Percentiles rank a stretch among this genome's conserved stretches.
Conservation (phyloP, 2,329 filamentous ascomycete genomes). For the Sclerotinia nivalis region DNA sequence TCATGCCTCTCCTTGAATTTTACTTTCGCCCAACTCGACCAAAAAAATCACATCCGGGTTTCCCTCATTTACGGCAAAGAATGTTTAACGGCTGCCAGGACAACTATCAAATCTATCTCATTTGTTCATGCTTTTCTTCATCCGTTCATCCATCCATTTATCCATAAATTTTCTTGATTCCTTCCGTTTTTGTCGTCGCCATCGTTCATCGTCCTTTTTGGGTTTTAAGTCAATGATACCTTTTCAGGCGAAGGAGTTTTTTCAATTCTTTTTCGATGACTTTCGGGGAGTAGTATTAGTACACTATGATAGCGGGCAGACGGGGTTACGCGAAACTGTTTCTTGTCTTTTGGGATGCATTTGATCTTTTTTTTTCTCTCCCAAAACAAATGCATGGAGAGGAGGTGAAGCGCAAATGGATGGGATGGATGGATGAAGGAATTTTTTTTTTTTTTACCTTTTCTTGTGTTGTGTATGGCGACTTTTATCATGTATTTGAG, state of each 20-base stretch:
- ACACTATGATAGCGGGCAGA: neutral
- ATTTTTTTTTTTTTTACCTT: slow-evolving; percentile 1
- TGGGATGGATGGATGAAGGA: slow-evolving; percentile 13
- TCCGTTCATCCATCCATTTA: slow-evolving; percentile 12
- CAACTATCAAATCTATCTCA: slow-evolving; percentile 13
- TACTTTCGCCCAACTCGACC: slow-evolving; percentile 16
- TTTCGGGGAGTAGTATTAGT: slow-evolving; percentile 7
- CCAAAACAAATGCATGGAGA: neutral
- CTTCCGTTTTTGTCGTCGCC: neutral
- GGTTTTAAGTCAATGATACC: slow-evolving; percentile 16
- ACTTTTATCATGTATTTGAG: slow-evolving; percentile 14
- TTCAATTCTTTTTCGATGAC: slow-evolving; percentile 15
- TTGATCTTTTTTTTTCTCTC: neutral
- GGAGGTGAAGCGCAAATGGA: neutral
- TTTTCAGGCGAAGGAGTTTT: slow-evolving; percentile 16
- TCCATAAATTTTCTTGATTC: slow-evolving; percentile 10
- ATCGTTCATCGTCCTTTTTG: neutral
- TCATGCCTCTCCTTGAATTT: slow-evolving; percentile 20
- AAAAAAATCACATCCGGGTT: slow-evolving; percentile 5
- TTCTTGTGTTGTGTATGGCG: slow-evolving; percentile 11
- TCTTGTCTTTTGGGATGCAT: slow-evolving; percentile 17
- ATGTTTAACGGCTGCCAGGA: slow-evolving; percentile 20
- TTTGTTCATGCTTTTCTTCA: slow-evolving; percentile 7
- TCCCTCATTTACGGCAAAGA: slow-evolving; percentile 14
- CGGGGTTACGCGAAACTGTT: slow-evolving; percentile 9